Evolutionary conservation across 2,329 filamentous ascomycete species (phyloP), one percentile per base, ranked within the genome.

Genomic region (Herpomyces periplanetae): DNA sequence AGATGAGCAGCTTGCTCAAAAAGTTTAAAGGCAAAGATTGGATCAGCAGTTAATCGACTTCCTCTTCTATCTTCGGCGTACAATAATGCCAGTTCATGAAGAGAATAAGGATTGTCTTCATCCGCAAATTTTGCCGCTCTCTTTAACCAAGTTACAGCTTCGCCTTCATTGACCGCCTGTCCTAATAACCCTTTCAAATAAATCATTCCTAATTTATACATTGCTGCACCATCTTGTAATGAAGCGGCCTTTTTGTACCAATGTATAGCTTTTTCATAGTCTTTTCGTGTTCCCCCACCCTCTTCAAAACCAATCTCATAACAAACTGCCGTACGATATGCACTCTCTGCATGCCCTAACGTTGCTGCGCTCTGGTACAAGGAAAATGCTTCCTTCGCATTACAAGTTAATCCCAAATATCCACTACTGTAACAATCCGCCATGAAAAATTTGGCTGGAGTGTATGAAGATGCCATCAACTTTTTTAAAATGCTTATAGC

Each of bases 171-270:
- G 32, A 48, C 56, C 10, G 49, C 51, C 34, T 91, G 73, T 3
- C 73, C 73, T n/a, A 96, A 50, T 11, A 91, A 47, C 5, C 75
- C 80, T 38, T 91, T 91, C 21, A 91, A 51, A 25, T 68, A 44
- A 27, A 96, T 85, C 61, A 88, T 85, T 23, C 80, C 80, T 39
- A 91, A 58, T 40, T 96, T 96, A 44, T 88, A 96, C 69, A 91
- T 85, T 12, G 73, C 80, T 1, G 75, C 65, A 2, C 64, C 62
- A 32, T 96, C 75, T 3, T 80, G 75, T 2, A 91, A 47, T 6
- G 63, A 62, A 5, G 80, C 75, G 4, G 80, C 71, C 16, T 73
- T 64, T 35, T 75, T 71, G 39, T 96, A 96, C 80, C 80, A 96
- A 36, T 91, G 75, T 9, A 91, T 73, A 1, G 80, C 75, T 40